Evolutionary conservation across 2,329 filamentous ascomycete genomes (phyloP), one percentile per base, ranked within the genome.

Genomic region (Xylaria polymorpha): DNA sequence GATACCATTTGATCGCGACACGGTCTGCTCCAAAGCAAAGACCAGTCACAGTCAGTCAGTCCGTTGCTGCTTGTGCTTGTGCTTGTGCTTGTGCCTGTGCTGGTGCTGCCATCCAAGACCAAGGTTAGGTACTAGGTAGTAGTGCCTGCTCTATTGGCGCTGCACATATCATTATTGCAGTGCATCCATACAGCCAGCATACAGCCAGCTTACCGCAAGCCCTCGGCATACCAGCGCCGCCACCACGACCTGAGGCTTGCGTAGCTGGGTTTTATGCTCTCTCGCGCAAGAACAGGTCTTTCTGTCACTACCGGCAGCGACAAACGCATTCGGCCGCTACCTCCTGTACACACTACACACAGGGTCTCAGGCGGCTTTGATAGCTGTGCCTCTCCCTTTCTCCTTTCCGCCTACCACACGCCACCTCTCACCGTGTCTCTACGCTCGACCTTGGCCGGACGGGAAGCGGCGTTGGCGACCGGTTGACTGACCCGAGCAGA

Each of bases 251-350:
- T 59, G 35, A 12, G 48, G 61, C 43, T 51, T 60, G 61, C 51
- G 41, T 61, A 61, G 60, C 66, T 58, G 35, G 56, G 12, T 60
- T 41, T 61, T 18, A 18, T 39, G n/a, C 57, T 60, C 61, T 57
- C 22, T 12, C 22, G 51, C 44, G 41, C 48, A 57, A 55, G 51
- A 64, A 37, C 56, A 29, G n/a, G 29, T 46, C 55, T 51, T 57
- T 63, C 61, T 14, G 37, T 65, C 32, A 35, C 25, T 10, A 43
- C 39, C 32, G 53, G 56, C 46, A 62, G 62, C 59, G 60, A 66
- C 61, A 41, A 50, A 62, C 63, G 29, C 50, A 44, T 44, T 51
- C 46, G 15, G 61, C 50, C 63, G 64, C 61, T 44, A 51, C 39
- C 59, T 50, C 3, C 46, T 3, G 14, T 1, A 22, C 35, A 29